These are phyloP conservation scores for Podospora sp. DNA, from an alignment of 495 filamentous ascomycete genomes.

Conservation along the genomic window DNA sequence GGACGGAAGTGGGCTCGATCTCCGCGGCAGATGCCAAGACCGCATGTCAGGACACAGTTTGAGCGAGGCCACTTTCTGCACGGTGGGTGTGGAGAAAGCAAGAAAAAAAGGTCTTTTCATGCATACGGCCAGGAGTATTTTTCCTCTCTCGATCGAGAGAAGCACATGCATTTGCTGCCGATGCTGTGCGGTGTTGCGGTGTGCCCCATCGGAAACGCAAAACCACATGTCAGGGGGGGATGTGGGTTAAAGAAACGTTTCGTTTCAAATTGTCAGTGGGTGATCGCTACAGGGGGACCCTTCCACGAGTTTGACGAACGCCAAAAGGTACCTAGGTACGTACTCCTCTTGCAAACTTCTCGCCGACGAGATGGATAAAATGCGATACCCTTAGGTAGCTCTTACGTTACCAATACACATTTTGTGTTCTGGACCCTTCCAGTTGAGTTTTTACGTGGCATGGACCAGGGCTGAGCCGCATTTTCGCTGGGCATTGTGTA, in stretches of 20 bases:
- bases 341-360: background rate
- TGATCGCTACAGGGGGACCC: background rate
- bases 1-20: conserved; percentile 16
- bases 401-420: background rate
- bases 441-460: background rate
- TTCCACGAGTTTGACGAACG: no score
- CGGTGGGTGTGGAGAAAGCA: background rate
- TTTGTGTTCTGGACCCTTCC: no score
- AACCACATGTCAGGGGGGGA: background rate
- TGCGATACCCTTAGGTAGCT: background rate
- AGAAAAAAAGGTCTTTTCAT: background rate
- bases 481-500: background rate
- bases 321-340: no score
- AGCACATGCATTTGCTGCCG: background rate
- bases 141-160: background rate
- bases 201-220: background rate
- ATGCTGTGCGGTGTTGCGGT: conserved; percentile 1
- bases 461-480: background rate
- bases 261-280: background rate
- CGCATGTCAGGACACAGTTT: background rate
- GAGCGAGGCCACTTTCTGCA: background rate
- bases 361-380: background rate
- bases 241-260: background rate
- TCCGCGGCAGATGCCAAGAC: conserved; percentile 21
- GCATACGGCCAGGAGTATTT: background rate